Evolutionary conservation across 805 yeast genomes (phyloP).

Genomic region (Diddensiella santjacobensis): DNA sequence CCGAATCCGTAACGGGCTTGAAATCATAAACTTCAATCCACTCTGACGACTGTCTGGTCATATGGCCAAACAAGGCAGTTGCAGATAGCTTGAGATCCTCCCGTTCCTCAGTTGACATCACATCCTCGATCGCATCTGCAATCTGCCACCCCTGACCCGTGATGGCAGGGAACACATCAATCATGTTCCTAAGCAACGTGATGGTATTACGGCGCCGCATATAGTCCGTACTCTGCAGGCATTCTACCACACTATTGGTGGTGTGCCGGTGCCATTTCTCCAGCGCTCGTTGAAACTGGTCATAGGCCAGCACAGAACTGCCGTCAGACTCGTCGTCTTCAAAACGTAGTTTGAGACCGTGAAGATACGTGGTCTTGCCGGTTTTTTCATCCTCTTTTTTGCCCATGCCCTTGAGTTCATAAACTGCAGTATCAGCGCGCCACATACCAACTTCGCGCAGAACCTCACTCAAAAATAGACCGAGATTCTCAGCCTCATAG

Average conservation of each 20-base stretch:
- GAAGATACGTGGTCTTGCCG: constrained; percentile 21
- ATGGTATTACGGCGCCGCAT: constrained; percentile 79
- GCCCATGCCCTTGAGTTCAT: constrained; percentile 31
- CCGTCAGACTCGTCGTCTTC: constrained; percentile 19
- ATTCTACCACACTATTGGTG: constrained; percentile 40
- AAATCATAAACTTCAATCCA: constrained; percentile 31
- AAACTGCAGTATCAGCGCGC: constrained; percentile 40
- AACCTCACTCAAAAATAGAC: constrained; percentile 62
- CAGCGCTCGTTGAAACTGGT: constrained; percentile 39
- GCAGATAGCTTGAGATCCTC: constrained; percentile 80
- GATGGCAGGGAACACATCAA: constrained; percentile 62
- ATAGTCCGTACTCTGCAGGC: constrained; percentile 51
- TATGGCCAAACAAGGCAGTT: constrained; percentile 32
- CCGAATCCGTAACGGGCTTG: constrained; percentile 24
- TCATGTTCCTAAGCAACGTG: constrained; percentile 64
- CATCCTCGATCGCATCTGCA: constrained; percentile 43
- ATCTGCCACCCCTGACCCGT: constrained; percentile 61
- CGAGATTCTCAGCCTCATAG: constrained; percentile 76
- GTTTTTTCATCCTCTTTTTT: constrained; percentile 8
- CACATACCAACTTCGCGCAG: constrained; percentile 45
- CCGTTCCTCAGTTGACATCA: constrained; percentile 54
- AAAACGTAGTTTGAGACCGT: constrained; percentile 25
- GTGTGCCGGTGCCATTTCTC: constrained; percentile 55
- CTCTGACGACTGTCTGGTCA: constrained; percentile 22
- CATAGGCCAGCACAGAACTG: constrained; percentile 28